Evolutionary conservation across 768 basidiomycete genomes (phyloP).

Genomic region (Sarcomyxa edulis): DNA sequence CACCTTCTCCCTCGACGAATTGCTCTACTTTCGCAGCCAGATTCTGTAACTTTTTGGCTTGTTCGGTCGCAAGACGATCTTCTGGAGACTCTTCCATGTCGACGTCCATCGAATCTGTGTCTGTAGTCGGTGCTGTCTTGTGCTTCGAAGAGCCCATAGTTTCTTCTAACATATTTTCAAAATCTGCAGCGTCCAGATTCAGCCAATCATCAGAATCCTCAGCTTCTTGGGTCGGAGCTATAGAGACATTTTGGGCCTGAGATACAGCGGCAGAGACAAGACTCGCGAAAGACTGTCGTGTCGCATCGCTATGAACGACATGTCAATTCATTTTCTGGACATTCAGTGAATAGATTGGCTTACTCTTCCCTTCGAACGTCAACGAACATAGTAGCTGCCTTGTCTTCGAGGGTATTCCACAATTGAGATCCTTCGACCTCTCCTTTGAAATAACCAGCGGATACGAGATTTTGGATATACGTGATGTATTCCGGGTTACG

Average conservation of each 20-base stretch:
- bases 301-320: constrained; percentile 38
- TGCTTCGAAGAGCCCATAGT: constrained; percentile 23
- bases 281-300: constrained; percentile 71
- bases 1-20: constrained; percentile 91
- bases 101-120: constrained; percentile 44
- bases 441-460: constrained; percentile 70
- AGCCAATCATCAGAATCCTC: constrained; percentile 87
- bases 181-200: constrained; percentile 66
- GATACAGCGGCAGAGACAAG: constrained; percentile 63
- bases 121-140: constrained; percentile 6
- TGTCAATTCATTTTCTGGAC: constrained; percentile 3
- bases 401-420: constrained; percentile 71
- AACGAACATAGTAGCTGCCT: constrained; percentile 65
- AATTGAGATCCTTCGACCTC: constrained; percentile 72
- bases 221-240: constrained; percentile 20
- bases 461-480: constrained; percentile 63
- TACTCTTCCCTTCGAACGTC: constrained; percentile 63
- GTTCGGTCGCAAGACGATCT: constrained; percentile 52
- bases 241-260: constrained; percentile 25
- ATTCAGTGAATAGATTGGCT: constrained; percentile 15
- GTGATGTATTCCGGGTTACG: constrained; percentile 62
- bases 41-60: constrained; percentile 64
- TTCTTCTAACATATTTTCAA: constrained; percentile 67
- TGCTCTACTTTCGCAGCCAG: constrained; percentile 81
- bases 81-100: constrained; percentile 35